These are phyloP conservation scores for Pythium chondricola DNA, from an alignment of 352 stramenopile species.

Conservation along the genomic window DNA sequence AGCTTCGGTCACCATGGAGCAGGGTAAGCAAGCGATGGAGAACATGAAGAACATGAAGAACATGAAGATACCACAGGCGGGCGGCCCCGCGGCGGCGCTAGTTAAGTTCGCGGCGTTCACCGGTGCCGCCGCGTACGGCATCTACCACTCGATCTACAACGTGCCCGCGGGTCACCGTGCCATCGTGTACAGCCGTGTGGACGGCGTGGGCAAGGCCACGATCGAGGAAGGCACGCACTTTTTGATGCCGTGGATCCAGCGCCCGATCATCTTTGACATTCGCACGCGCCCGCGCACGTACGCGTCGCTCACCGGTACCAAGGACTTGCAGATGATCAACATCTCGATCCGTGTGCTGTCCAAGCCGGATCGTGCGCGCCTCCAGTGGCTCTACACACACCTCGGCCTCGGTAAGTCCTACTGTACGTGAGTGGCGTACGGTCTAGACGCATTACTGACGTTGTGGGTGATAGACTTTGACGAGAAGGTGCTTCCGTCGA, in stretches of 20 bases:
- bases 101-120: conserved; percentile 56
- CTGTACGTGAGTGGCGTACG: no score
- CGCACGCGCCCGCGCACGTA: conserved; percentile 92
- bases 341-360: conserved; percentile 98
- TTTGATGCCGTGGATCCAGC: conserved; percentile 97
- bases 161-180: conserved; percentile 83
- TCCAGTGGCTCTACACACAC: conserved; percentile 97
- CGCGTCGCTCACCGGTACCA: conserved; percentile 87
- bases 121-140: conserved; percentile 59
- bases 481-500: conserved; percentile 96
- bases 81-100: conserved; percentile 48
- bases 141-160: conserved; percentile 86
- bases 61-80: conserved; percentile 75
- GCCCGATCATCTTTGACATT: conserved; percentile 94
- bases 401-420: conserved; percentile 81
- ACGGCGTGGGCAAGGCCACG: conserved; percentile 68
- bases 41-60: conserved; percentile 90
- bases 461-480: conserved; percentile 89
- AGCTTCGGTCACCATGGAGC: conserved; percentile 13
- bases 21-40: conserved; percentile 45
- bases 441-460: neutral
- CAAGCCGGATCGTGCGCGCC: conserved; percentile 89
- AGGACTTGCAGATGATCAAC: conserved; percentile 99
- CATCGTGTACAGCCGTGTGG: conserved; percentile 88
- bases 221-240: conserved; percentile 96